These are phyloP conservation scores for Pichia sp. DNA, from an alignment of 1,139 yeast species.

Conservation along the genomic window DNA sequence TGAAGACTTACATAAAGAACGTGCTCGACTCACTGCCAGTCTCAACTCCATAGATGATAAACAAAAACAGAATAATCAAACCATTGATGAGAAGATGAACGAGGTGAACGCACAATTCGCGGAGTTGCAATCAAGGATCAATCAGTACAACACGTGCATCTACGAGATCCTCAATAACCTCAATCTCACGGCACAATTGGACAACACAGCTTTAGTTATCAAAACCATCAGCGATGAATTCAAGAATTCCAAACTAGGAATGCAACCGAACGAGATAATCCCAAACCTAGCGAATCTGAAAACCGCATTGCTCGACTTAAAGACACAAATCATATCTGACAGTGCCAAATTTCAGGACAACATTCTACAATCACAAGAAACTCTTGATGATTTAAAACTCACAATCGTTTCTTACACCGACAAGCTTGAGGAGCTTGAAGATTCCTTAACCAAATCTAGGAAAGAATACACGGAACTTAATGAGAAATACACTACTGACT, in stretches of 20 bases:
- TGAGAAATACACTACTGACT: conserved; percentile 54
- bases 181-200: conserved; percentile 12
- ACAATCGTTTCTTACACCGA: conserved; percentile 51
- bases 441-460: conserved; percentile 31
- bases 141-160: conserved; percentile 22
- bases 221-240: conserved; percentile 18
- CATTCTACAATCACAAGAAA: conserved; percentile 50
- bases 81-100: conserved; percentile 40
- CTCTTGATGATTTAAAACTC: conserved; percentile 49
- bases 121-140: conserved; percentile 10
- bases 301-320: conserved; percentile 26
- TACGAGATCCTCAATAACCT: conserved; percentile 18
- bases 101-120: conserved; percentile 31
- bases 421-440: conserved; percentile 51
- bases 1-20: conserved; percentile 53
- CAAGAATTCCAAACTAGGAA: conserved; percentile 29
- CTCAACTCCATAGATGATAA: conserved; percentile 44
- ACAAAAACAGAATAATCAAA: conserved; percentile 31
- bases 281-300: conserved; percentile 18
- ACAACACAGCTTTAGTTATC: conserved; percentile 16
- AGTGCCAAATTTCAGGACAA: conserved; percentile 42
- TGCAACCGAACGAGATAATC: conserved; percentile 32
- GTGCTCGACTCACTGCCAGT: conserved; percentile 50
- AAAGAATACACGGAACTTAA: conserved; percentile 29
- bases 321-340: conserved; percentile 30